Evolutionary conservation across 2,329 filamentous ascomycete species (phyloP), one percentile per base, ranked within the genome.

Genomic region (Ophiosphaerella herpotricha): DNA sequence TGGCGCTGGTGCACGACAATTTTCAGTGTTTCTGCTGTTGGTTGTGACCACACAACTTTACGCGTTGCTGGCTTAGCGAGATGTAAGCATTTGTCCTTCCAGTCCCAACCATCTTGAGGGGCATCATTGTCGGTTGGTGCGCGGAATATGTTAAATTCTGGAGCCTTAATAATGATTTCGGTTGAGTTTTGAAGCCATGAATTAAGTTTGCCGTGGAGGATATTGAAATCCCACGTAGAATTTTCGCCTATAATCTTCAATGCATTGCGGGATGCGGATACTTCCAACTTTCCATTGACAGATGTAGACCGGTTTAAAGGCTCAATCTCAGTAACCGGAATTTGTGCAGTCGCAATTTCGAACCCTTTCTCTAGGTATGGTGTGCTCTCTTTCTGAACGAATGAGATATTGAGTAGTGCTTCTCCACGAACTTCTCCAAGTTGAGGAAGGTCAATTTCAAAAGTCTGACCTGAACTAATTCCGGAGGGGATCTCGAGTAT

Each of bases 81-180:
- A 16, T 64, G 62, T 1, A 72, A 55, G 7, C 58, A 54, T 23
- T 61, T 64, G 43, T 71, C 66, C 38, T 78, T 72, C 85, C 85
- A 88, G 57, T 86, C 82, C 5, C 77, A 78, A 3, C 81, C 76
- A 9, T 82, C 80, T 13, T 71, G 63, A 0, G 81, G 77, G 0
- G 75, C 73, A 60, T 89, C 86, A 59, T 89, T 89, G 67, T 89
- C 83, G 0, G 85, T 88, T 12, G 80, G 79, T 0, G 85, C 82
- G 4, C 85, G 82, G 79, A 84, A 88, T 70, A 88, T 83, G 5
- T 77, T 74, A 1, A 82, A 77, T 7, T 68, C 64, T 0, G 77
- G 70, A 61, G 70, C 59, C 39, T 60, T 57, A 24, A 62, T 51
- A 31, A 72, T 63, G 9, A 71, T 38, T 26, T 77, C 16, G 16